Evolutionary conservation across 257 asterid species (phyloP), one percentile per base, ranked within the genome.

Genomic region (Linaria vulgaris): DNA sequence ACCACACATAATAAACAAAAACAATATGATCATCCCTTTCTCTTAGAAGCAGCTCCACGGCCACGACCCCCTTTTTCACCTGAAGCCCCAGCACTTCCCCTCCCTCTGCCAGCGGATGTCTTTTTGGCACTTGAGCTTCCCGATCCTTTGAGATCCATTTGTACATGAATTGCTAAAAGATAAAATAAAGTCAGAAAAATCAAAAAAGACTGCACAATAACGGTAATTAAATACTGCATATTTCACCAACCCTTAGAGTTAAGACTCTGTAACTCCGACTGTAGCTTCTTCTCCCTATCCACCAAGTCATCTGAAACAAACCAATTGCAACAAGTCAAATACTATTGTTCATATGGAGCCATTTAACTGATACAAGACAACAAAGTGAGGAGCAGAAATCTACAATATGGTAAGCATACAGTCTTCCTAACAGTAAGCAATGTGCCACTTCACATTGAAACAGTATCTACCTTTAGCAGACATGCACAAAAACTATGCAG

Each of bases 131-230:
- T 61, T 15, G 86, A 69, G 67, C 76, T 80, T 69, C 85, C 91
- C 30, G 90, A 58, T 64, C 85, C 85, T 82, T 85, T 92, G 72
- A 92, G 72, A n/a, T 88, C 94, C 84, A 87, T 59, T 53, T 86
- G 64, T 30, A 91, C 96, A 72, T 79, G 68, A 69, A 88, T 85
- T 38, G 80, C 97, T 91, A 68, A 56, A 31, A 59, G 16, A 44
- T 5, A 37, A 44, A 46, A 38, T 0, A 20, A 38, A 27, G 12
- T 12, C 31, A 47, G 13, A 47, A 27, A 14, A 14, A 20, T 15
- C 46, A 17, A 20, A 6, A 1, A 46, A 48, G 11, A 34, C 5
- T 34, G 41, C 41, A 34, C 5, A 4, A 34, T 34, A 34, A 51
- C 20, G 13, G 11, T 45, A 34, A 64, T 12, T 31, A 16, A 48